Percentiles rank a stretch among this genome's conserved stretches.
These are phyloP conservation scores for Glycine latifolia DNA, from an alignment of 306 rosid species.

Conservation along the genomic window DNA sequence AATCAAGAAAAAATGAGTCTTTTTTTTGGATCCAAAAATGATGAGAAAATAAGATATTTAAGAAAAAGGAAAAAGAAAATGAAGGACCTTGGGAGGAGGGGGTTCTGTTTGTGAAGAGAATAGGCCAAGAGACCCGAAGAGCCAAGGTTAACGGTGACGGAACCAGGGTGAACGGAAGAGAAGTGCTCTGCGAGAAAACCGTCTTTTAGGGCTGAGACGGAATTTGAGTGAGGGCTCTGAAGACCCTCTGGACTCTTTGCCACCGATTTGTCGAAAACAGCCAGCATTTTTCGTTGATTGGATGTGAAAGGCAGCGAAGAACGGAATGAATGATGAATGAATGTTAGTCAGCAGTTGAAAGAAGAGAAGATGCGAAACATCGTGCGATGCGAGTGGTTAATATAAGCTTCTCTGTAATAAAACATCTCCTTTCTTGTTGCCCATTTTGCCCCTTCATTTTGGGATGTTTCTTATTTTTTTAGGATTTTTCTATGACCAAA, in stretches of 20 bases:
- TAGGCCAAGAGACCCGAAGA: conserved; percentile 69
- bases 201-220: conserved; percentile 77
- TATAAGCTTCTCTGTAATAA: conserved; percentile 12
- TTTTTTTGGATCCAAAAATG: neutral
- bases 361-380: neutral
- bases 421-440: neutral
- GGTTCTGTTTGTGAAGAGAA: conserved; percentile 73
- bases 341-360: neutral
- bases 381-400: conserved; percentile 1
- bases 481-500: neutral
- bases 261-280: conserved; percentile 86
- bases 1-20: neutral
- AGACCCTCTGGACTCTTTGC: conserved; percentile 90
- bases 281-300: conserved; percentile 72
- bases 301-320: neutral
- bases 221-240: conserved; percentile 63
- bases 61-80: neutral
- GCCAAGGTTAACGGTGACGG: conserved; percentile 80
- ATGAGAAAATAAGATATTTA: neutral
- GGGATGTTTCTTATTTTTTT: conserved; percentile 3
- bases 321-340: neutral
- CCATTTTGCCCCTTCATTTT: conserved; percentile 42
- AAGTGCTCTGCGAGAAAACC: conserved; percentile 72
- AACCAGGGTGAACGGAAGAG: conserved; percentile 64
- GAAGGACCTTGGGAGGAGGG: conserved; percentile 83